Percentiles rank a stretch among this genome's conserved stretches.
Conservation (phyloP, 352 stramenopile species). For the Pseudoperonospora humuli region DNA sequence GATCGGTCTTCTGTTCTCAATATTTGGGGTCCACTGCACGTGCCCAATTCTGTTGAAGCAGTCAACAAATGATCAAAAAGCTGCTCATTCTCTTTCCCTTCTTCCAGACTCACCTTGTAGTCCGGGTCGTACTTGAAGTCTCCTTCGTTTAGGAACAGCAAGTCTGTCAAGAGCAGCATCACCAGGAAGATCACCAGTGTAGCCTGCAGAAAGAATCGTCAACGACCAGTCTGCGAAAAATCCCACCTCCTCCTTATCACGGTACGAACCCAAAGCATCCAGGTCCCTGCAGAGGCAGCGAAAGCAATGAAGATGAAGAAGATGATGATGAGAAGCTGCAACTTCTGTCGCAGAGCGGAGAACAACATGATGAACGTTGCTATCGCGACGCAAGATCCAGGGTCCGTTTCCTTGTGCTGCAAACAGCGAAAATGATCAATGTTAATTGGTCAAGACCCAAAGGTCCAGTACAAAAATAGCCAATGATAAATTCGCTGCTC, state of each 20-base stretch:
- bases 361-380: constrained; percentile 50
- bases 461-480: background rate
- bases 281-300: constrained; percentile 55
- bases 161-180: constrained; percentile 62
- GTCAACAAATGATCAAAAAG: constrained; percentile 7
- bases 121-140: constrained; percentile 81
- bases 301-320: constrained; percentile 84
- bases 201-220: constrained; percentile 26
- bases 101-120: constrained; percentile 54
- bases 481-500: background rate
- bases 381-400: constrained; percentile 7
- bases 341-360: constrained; percentile 63
- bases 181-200: constrained; percentile 70
- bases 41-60: constrained; percentile 52
- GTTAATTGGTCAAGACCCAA: background rate
- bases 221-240: background rate
- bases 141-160: constrained; percentile 61
- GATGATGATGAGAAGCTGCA: constrained; percentile 71
- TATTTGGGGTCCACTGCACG: constrained; percentile 73
- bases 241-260: background rate
- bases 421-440: background rate
- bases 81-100: background rate
- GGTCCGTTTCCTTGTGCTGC: background rate
- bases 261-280: constrained; percentile 75
- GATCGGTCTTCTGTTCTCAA: constrained; percentile 15